Base-by-base conservation (phyloP, 106 monocot genomes). In the Alisma plantagoaquatica region DNA sequence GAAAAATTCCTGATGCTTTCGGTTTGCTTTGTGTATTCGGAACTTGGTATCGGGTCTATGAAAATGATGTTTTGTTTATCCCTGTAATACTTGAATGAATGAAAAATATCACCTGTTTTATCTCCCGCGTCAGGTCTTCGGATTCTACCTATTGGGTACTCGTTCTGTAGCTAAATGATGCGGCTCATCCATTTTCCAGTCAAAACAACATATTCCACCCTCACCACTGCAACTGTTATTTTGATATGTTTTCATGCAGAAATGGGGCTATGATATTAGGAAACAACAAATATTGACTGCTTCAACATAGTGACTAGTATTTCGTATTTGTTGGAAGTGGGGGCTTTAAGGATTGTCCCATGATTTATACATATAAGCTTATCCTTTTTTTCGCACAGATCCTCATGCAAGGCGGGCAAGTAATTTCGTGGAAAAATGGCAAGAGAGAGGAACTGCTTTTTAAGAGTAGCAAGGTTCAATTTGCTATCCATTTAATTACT, bases 391-490 rank as follows among this genome's bases (percentile, higher is more conserved):
- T n/a, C n/a, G n/a, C n/a, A 1, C 56, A 82, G 82, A 60, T 82
- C 53, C 66, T 67, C 45, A 49, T 82, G 15, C 60, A 70, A 63
- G 82, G 82, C 27, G 82, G 77, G 10, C 82, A 82, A 63, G 70
- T 82, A 29, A 55, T 77, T 14, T 82, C 82, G 23, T 82, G 82
- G 82, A 82, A 82, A 67, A 76, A 74, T 67, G 65, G 67, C 33
- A 55, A 61, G n/a, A 56, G 63, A 21, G 73, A 73, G 35, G 73
- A 82, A 54, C 49, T 77, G 25, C 77, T 82, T 74, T 82, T 73
- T 54, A 59, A 63, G 64, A 74, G 73, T 41, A 73, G 65, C 20
- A 82, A 82, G 76, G 82, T 82, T 22, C 7, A 20, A 10, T 7
- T 38, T 6, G 35, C 14, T 14, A 38, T 38, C 14, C 35, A 38